Conservation (phyloP, 176 grass and related monocot species). For the Triticum monococcum region DNA sequence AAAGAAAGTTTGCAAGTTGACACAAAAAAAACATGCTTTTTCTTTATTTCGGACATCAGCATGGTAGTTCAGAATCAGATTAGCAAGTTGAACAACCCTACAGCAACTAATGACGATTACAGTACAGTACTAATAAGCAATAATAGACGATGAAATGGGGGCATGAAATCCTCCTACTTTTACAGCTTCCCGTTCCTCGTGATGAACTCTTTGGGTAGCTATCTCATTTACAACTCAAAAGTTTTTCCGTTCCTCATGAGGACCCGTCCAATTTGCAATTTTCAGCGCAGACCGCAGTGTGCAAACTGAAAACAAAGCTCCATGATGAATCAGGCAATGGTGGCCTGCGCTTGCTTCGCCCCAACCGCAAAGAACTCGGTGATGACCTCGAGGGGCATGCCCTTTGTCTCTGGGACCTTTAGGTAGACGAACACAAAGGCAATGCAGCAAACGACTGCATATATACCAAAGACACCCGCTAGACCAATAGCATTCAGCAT, state of each 20-base stretch:
- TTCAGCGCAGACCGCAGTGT: not conserved
- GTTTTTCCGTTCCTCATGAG: not conserved
- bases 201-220: slow-evolving; percentile 13
- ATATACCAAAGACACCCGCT: slow-evolving; percentile 81
- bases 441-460: slow-evolving; percentile 62
- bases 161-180: slow-evolving; percentile 22
- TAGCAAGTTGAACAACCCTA: slow-evolving; percentile 30
- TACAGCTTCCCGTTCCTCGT: slow-evolving; percentile 1
- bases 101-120: slow-evolving; percentile 13
- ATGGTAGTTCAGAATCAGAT: slow-evolving; percentile 15
- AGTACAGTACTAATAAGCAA: slow-evolving; percentile 28
- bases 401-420: slow-evolving; percentile 88
- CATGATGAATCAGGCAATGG: slow-evolving; percentile 39
- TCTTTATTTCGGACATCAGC: slow-evolving; percentile 30
- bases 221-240: slow-evolving; percentile 21
- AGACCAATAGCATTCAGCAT: slow-evolving; percentile 81
- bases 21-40: not conserved
- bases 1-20: not conserved
- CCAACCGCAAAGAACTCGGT: slow-evolving; percentile 82
- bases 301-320: slow-evolving; percentile 2
- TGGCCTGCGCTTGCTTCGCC: slow-evolving; percentile 39
- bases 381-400: slow-evolving; percentile 94
- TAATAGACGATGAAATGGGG: not conserved
- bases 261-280: slow-evolving; percentile 1
- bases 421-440: slow-evolving; percentile 77